phyloP scores from a whole-genome alignment of 2,329 filamentous ascomycete species.

The Diaporthe helianthi region DNA sequence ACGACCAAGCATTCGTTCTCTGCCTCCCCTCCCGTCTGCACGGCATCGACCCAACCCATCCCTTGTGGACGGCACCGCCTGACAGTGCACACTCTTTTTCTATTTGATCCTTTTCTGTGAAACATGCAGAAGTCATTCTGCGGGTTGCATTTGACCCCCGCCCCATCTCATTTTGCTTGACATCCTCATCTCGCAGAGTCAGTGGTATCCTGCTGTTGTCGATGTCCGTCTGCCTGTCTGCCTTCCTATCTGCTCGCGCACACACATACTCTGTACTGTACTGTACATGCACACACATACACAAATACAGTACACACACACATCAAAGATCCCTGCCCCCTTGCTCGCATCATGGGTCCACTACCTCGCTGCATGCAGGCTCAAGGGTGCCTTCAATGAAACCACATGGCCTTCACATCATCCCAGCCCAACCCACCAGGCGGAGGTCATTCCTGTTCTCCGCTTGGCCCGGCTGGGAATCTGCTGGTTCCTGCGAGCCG shows the following conservation, averaged over 20 bases:
- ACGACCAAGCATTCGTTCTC: not conserved
- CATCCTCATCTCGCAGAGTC: not conserved
- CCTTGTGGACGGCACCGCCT: slow-evolving; percentile 1
- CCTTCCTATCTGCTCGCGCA: not conserved
- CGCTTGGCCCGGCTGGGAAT: slow-evolving; percentile 20
- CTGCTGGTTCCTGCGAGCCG: slow-evolving; percentile 17
- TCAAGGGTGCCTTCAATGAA: slow-evolving; percentile 23
- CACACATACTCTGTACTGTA: too few species aligned
- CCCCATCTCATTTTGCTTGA: not conserved
- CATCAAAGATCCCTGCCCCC: not conserved
- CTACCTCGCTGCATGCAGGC: slow-evolving; percentile 7
- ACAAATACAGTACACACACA: not conserved
- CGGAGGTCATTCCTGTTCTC: slow-evolving; percentile 16
- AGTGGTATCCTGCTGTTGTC: too few species aligned
- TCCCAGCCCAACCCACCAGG: slow-evolving; percentile 12
- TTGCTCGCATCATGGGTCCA: slow-evolving; percentile 7
- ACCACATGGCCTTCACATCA: slow-evolving; percentile 15
- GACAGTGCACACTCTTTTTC: not conserved
- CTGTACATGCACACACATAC: too few species aligned
- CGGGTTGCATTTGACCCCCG: not conserved
- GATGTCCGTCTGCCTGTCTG: not conserved
- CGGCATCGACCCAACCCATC: not conserved
- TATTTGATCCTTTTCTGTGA: not conserved
- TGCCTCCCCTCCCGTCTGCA: not conserved
- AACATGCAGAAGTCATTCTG: slow-evolving; percentile 10